Percentiles rank a stretch among this genome's conserved stretches.
These are phyloP conservation scores for Eucalyptus curtisii DNA, from an alignment of 345 rosid genomes.

Conservation along the genomic window DNA sequence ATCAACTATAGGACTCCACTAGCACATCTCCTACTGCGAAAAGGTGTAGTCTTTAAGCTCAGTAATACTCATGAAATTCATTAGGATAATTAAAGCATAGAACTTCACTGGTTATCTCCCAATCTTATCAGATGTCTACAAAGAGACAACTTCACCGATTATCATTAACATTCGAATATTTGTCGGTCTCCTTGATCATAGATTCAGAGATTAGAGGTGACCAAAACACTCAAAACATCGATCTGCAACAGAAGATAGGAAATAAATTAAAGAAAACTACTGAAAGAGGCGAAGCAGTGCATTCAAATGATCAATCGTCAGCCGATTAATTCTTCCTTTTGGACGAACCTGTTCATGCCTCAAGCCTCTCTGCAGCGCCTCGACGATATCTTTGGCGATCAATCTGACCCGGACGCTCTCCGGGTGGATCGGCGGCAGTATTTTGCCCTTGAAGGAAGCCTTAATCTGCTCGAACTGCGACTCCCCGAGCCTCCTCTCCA, in stretches of 20 bases:
- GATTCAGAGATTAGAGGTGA: neutral
- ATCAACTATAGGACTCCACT: neutral
- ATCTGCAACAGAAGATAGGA: neutral
- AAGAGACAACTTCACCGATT: neutral
- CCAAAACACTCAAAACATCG: neutral
- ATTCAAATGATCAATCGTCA: neutral
- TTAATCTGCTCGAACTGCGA: constrained; percentile 52
- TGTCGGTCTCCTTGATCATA: neutral
- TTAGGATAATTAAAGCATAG: neutral
- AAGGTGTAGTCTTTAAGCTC: neutral
- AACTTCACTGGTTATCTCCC: neutral
- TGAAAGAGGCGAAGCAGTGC: neutral
- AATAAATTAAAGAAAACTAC: neutral
- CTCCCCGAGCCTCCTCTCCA: constrained; percentile 69
- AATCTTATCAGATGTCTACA: neutral
- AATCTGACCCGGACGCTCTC: constrained; percentile 63
- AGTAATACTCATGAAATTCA: neutral
- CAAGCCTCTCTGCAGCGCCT: constrained; percentile 78
- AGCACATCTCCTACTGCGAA: neutral
- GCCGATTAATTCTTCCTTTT: neutral
- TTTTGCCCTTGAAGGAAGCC: constrained; percentile 44
- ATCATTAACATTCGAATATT: neutral
- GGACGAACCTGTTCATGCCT: constrained; percentile 32
- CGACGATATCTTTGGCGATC: constrained; percentile 62
- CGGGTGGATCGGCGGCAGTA: constrained; percentile 74